Conservation (phyloP, 495 filamentous ascomycete genomes). For the Hypoxylon intermedium region DNA sequence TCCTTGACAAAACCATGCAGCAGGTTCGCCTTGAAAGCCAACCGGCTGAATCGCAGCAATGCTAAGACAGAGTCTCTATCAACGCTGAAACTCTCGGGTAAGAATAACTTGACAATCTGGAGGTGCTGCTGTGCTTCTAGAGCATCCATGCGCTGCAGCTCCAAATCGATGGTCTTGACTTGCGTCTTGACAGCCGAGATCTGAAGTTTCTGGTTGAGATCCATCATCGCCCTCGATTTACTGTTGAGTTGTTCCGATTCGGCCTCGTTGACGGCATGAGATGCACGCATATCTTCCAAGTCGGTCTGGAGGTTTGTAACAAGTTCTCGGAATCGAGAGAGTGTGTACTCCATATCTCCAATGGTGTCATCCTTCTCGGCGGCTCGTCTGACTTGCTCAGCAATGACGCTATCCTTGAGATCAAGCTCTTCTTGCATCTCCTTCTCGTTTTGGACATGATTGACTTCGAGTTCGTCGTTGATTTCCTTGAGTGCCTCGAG, state of each 20-base stretch:
- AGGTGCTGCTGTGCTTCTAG: slow-evolving; percentile 90
- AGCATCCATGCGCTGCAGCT: slow-evolving; percentile 84
- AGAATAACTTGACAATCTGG: slow-evolving; percentile 82
- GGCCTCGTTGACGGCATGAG: slow-evolving; percentile 87
- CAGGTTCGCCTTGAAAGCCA: slow-evolving; percentile 86
- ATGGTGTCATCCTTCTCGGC: slow-evolving; percentile 74
- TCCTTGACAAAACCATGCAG: slow-evolving; percentile 83
- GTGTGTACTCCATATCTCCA: slow-evolving; percentile 87
- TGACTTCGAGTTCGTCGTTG: slow-evolving; percentile 91
- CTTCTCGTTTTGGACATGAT: slow-evolving; percentile 89
- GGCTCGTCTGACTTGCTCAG: slow-evolving; percentile 73
- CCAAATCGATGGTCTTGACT: slow-evolving; percentile 90
- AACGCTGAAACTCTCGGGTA: slow-evolving; percentile 82
- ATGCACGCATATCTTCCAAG: slow-evolving; percentile 88
- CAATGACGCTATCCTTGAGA: slow-evolving; percentile 76
- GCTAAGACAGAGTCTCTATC: slow-evolving; percentile 85
- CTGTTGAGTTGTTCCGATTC: slow-evolving; percentile 86
- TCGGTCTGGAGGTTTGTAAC: slow-evolving; percentile 86
- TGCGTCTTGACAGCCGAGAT: slow-evolving; percentile 87
- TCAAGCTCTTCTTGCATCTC: slow-evolving; percentile 94
- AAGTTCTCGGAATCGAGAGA: slow-evolving; percentile 85
- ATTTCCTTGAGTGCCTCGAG: slow-evolving; percentile 87
- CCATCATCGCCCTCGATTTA: slow-evolving; percentile 90
- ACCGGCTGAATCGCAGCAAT: slow-evolving; percentile 82
- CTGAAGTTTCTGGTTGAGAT: slow-evolving; percentile 93